Evolutionary conservation across 805 yeast genomes (phyloP).

Genomic region (Kluyveromyces wickerhamii): DNA sequence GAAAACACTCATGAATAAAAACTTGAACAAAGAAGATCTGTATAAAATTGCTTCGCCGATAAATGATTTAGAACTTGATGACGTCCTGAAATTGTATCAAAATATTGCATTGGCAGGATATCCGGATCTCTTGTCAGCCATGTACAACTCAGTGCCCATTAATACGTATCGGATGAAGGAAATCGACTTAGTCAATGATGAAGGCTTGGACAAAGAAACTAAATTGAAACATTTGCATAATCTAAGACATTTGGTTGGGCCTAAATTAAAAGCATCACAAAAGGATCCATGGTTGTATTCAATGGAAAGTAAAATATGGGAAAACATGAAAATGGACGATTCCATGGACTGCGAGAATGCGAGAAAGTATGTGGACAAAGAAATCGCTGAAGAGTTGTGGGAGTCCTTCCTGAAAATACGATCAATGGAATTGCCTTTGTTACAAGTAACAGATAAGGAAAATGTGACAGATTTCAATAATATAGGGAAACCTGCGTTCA

Average conservation of each 20-base stretch:
- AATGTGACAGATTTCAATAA: constrained; percentile 5
- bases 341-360: constrained; percentile 4
- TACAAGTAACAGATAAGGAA: constrained; percentile 7
- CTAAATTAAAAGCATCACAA: constrained; percentile 14
- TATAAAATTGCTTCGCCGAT: constrained; percentile 11
- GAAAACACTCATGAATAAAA: constrained; percentile 14
- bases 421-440: constrained; percentile 9
- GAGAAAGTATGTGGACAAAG: constrained; percentile 7
- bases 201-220: constrained; percentile 8
- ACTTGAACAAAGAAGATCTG: constrained; percentile 12
- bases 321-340: constrained; percentile 7
- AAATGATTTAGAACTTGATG: constrained; percentile 12
- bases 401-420: constrained; percentile 9
- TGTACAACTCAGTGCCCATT: constrained; percentile 15
- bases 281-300: constrained; percentile 23
- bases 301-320: constrained; percentile 19
- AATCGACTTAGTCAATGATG: constrained; percentile 20
- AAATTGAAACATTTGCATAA: constrained; percentile 11
- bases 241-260: constrained; percentile 12
- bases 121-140: constrained; percentile 11
- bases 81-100: constrained; percentile 13
- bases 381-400: constrained; percentile 12
- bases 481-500: constrained; percentile 6
- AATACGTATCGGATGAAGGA: constrained; percentile 24
- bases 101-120: constrained; percentile 16